These are phyloP conservation scores for Sclerotinia sclerotiorum DNA, from an alignment of 2,329 filamentous ascomycete genomes.

Conservation along the genomic window DNA sequence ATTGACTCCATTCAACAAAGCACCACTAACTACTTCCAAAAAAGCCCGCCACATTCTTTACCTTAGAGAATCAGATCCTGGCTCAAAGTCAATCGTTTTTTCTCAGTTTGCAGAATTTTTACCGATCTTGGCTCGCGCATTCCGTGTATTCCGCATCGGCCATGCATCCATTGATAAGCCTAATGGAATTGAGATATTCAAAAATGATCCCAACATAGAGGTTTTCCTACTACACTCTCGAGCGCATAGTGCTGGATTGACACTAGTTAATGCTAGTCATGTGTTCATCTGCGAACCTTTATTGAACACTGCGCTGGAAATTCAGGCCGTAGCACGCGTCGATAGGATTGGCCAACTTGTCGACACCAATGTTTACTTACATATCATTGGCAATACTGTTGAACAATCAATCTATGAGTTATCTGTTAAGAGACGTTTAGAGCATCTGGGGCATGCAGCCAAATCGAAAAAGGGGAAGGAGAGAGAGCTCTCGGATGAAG, in stretches of 20 bases:
- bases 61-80: slow-evolving; percentile 80
- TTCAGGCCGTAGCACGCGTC: slow-evolving; percentile 92
- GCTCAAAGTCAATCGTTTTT: slow-evolving; percentile 90
- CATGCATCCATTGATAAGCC: slow-evolving; percentile 67
- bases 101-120: slow-evolving; percentile 87
- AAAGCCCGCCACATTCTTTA: slow-evolving; percentile 74
- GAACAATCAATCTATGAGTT: slow-evolving; percentile 91
- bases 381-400: slow-evolving; percentile 85
- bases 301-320: slow-evolving; percentile 87
- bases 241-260: slow-evolving; percentile 83
- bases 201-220: slow-evolving; percentile 69
- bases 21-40: background rate
- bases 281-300: slow-evolving; percentile 94
- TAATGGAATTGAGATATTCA: slow-evolving; percentile 73
- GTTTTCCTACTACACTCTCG: slow-evolving; percentile 89
- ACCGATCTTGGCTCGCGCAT: slow-evolving; percentile 67
- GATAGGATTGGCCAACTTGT: slow-evolving; percentile 90
- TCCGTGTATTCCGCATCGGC: slow-evolving; percentile 70
- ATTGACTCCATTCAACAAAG: background rate
- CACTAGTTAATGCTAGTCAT: slow-evolving; percentile 88
- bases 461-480: slow-evolving; percentile 42
- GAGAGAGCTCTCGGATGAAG: slow-evolving; percentile 46
- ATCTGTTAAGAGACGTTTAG: slow-evolving; percentile 73
- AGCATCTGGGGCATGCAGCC: slow-evolving; percentile 63
- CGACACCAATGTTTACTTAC: slow-evolving; percentile 92